Percentiles rank a stretch among this genome's conserved stretches.
phyloP scores from a whole-genome alignment of 2,329 filamentous ascomycete genomes.

The Leptoxyphium fumago region DNA sequence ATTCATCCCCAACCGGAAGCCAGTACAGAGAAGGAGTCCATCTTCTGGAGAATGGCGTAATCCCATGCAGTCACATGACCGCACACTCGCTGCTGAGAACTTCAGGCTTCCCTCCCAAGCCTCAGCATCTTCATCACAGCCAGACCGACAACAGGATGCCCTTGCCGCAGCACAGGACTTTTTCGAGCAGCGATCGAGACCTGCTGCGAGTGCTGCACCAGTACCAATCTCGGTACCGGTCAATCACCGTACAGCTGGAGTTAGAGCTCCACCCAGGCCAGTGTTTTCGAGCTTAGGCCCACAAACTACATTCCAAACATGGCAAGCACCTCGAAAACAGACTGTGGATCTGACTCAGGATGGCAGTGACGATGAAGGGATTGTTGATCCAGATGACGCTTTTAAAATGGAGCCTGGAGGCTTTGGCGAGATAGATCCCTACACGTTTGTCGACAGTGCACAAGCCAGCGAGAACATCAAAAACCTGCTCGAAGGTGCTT shows the following conservation, averaged over 20 bases:
- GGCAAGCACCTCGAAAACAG: slow-evolving; percentile 12
- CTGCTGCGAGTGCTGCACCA: slow-evolving; percentile 1
- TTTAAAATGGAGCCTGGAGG: slow-evolving; percentile 30
- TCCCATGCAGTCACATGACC: slow-evolving; percentile 1
- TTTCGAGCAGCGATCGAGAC: slow-evolving; percentile 1
- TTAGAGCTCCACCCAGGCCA: slow-evolving; percentile 36
- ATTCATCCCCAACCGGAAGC: slow-evolving; percentile 7
- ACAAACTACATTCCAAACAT: slow-evolving; percentile 26
- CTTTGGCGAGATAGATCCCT: slow-evolving; percentile 41
- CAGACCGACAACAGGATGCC: neutral
- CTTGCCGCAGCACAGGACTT: slow-evolving; percentile 1
- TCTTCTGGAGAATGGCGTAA: slow-evolving; percentile 10
- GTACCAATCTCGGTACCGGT: slow-evolving; percentile 30
- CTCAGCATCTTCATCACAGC: slow-evolving; percentile 1
- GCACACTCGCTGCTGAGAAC: neutral
- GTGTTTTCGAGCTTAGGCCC: slow-evolving; percentile 38
- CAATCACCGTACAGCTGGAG: slow-evolving; percentile 31
- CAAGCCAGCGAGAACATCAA: slow-evolving; percentile 67
- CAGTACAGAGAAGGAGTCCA: slow-evolving; percentile 9
- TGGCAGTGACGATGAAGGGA: slow-evolving; percentile 26
- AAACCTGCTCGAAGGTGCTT: slow-evolving; percentile 64
- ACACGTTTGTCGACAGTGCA: slow-evolving; percentile 51
- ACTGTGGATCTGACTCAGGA: slow-evolving; percentile 35
- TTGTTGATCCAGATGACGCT: slow-evolving; percentile 33
- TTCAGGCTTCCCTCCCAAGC: slow-evolving; percentile 15